phyloP scores from a whole-genome alignment of 1,284 basidiomycete genomes.

The Ustilago curta region DNA sequence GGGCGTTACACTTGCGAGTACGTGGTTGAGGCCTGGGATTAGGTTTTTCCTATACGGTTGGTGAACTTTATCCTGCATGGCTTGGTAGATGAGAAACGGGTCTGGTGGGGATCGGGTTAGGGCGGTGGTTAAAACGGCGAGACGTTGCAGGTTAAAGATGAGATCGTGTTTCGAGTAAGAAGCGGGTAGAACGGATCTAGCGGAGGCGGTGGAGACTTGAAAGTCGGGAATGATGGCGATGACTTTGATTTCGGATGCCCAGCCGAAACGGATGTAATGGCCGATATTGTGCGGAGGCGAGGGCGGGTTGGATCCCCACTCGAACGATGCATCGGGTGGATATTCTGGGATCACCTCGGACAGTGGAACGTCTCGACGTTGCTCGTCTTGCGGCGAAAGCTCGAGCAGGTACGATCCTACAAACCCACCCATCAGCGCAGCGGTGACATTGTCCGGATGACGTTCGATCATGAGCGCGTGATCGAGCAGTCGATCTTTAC shows the following conservation, averaged over 20 bases:
- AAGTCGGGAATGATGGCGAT: slow-evolving; percentile 95
- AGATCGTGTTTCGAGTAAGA: slow-evolving; percentile 90
- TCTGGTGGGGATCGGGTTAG: slow-evolving; percentile 90
- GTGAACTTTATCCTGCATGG: slow-evolving; percentile 98
- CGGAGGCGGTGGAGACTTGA: slow-evolving; percentile 95
- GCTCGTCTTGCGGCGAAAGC: slow-evolving; percentile 73
- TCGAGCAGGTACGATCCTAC: slow-evolving; percentile 97
- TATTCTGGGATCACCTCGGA: slow-evolving; percentile 97
- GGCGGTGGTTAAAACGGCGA: slow-evolving; percentile 97
- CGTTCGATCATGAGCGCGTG: slow-evolving; percentile 99
- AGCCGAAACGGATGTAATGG: slow-evolving; percentile 91
- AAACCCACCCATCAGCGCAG: slow-evolving; percentile 95
- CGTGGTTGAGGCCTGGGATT: slow-evolving; percentile 80
- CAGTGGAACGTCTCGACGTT: slow-evolving; percentile 87
- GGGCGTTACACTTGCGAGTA: slow-evolving; percentile 86
- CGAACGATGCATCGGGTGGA: slow-evolving; percentile 87
- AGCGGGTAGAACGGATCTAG: slow-evolving; percentile 85
- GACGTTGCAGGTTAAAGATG: slow-evolving; percentile 93
- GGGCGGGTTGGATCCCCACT: slow-evolving; percentile 90
- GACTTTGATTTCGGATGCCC: slow-evolving; percentile 88
- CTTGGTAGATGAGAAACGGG: slow-evolving; percentile 94
- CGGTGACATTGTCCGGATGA: slow-evolving; percentile 99
- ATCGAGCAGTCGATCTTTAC: slow-evolving; percentile 83
- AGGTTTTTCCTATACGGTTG: slow-evolving; percentile 93
- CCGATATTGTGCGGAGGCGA: slow-evolving; percentile 90